Base-by-base conservation (phyloP, 108 stramenopile genomes). In the Cylindrotheca fusiformis region DNA sequence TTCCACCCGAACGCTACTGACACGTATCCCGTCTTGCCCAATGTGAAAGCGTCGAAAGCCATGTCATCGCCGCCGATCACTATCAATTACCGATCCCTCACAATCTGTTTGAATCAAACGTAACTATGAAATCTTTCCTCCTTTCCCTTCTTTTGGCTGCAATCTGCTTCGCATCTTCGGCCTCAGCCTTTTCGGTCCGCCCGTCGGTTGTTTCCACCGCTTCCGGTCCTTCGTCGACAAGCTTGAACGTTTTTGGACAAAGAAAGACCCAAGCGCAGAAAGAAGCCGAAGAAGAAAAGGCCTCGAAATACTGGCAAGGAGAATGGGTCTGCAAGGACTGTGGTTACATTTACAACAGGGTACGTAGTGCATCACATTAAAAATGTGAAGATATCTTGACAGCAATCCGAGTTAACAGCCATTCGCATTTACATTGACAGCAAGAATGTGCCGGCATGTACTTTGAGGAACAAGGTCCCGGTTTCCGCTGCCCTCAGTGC, bases 301-400 rank as follows among this genome's bases (percentile, higher is more conserved):
- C 69, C 12, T 65, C 78, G 28, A 65, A 73, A 58, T 97, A 76
- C 84, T 97, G 97, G 97, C 79, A 91, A 59, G 97, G 97, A 51
- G 97, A 97, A 78, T 97, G 97, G 97, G 95, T 97, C 0, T 97
- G 97, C 81, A 95, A 94, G 67, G 97, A 96, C 55, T 97, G 97
- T 49, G 97, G 97, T 33, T 97, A 97, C 79, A 91, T 97, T 74
- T 96, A 97, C 87, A 89, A 96, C 65, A 69, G 88, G 22, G 87
- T 83, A 57, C 51, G 81, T 68, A 4, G 12, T 12, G 32, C 22
- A 27, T 10, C 14, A 41, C 36, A 41, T 6, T 41, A 14, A 41
- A 14, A 14, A 10, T 41, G 10, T 41, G 36, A 41, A 41, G 36
- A 41, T 41, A 41, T 10, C 14, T 41, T 6, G 36, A 41, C 14